Conservation (phyloP, 352 stramenopile species). For the Phytophthora quininea region DNA sequence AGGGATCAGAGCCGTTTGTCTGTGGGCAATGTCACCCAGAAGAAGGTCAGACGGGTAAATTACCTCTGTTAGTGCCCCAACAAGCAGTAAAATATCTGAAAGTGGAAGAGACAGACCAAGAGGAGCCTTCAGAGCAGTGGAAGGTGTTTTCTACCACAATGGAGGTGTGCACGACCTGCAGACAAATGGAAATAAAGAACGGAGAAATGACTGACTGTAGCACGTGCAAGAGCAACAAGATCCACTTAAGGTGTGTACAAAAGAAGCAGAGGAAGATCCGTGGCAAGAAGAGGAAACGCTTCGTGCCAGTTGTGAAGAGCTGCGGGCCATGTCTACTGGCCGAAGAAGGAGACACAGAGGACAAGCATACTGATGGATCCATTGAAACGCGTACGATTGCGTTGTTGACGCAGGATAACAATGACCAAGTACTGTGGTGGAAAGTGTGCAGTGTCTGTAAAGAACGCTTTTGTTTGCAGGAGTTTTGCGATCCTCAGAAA, state of each 20-base stretch:
- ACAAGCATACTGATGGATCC: conserved; percentile 22
- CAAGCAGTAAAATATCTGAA: conserved; percentile 32
- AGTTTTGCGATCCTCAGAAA: conserved; percentile 42
- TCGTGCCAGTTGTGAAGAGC: conserved; percentile 18
- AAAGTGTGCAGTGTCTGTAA: conserved; percentile 38
- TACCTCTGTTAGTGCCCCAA: conserved; percentile 44
- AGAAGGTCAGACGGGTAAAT: neutral
- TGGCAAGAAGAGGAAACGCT: conserved; percentile 33
- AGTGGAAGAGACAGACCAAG: conserved; percentile 1
- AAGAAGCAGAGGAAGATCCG: conserved; percentile 11
- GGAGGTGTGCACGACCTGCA: conserved; percentile 61
- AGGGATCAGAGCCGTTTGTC: conserved; percentile 11
- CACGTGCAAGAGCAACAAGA: conserved; percentile 31
- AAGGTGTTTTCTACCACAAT: conserved; percentile 45
- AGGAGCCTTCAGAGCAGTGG: conserved; percentile 23
- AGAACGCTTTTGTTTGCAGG: conserved; percentile 43
- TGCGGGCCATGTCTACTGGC: conserved; percentile 26
- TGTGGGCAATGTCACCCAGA: conserved; percentile 31
- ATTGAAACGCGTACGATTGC: conserved; percentile 50
- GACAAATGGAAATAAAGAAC: conserved; percentile 53
- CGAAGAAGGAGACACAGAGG: conserved; percentile 2
- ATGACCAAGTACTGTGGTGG: conserved; percentile 36
- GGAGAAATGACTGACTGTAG: conserved; percentile 38
- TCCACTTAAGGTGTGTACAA: conserved; percentile 46
- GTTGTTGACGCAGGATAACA: conserved; percentile 37